These are phyloP conservation scores for Pichia sp. DNA, from an alignment of 1,139 yeast genomes.

Conservation along the genomic window DNA sequence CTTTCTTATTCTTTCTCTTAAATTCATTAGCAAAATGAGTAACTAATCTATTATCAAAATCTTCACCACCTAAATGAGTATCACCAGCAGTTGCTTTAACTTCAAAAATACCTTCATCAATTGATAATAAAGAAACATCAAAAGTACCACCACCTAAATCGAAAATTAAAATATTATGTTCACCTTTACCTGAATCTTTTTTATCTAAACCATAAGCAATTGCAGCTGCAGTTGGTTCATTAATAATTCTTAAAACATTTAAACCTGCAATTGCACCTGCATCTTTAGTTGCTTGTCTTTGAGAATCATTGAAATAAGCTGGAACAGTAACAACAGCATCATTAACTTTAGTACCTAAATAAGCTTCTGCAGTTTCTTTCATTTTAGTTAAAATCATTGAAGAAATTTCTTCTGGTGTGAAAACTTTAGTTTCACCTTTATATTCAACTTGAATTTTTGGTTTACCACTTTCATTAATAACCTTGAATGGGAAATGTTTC, in stretches of 20 bases:
- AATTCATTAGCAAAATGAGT: slow-evolving; percentile 75
- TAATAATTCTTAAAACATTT: slow-evolving; percentile 53
- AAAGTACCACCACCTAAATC: slow-evolving; percentile 99
- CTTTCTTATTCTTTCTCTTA: slow-evolving; percentile 80
- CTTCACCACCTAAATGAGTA: slow-evolving; percentile 98
- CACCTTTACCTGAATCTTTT: slow-evolving; percentile 54
- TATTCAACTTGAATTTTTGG: slow-evolving; percentile 74
- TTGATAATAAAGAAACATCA: slow-evolving; percentile 88
- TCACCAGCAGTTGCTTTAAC: slow-evolving; percentile 98
- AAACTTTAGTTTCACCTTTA: slow-evolving; percentile 63
- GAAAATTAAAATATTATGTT: slow-evolving; percentile 84
- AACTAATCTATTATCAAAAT: slow-evolving; percentile 76
- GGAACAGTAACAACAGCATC: slow-evolving; percentile 76
- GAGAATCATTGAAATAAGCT: slow-evolving; percentile 57
- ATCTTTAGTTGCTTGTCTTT: slow-evolving; percentile 60
- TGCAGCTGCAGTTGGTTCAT: slow-evolving; percentile 62
- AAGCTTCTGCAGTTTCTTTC: slow-evolving; percentile 90
- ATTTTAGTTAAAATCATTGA: slow-evolving; percentile 87
- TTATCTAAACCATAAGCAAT: slow-evolving; percentile 64
- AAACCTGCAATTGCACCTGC: slow-evolving; percentile 59
- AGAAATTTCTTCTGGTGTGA: slow-evolving; percentile 86
- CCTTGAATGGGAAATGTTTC: slow-evolving; percentile 74
- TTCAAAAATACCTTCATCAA: slow-evolving; percentile 94
- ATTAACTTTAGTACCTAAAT: slow-evolving; percentile 54
- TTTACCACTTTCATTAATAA: slow-evolving; percentile 64